Conservation (phyloP, 2,329 filamentous ascomycete genomes). For the Boeremia exigua region DNA sequence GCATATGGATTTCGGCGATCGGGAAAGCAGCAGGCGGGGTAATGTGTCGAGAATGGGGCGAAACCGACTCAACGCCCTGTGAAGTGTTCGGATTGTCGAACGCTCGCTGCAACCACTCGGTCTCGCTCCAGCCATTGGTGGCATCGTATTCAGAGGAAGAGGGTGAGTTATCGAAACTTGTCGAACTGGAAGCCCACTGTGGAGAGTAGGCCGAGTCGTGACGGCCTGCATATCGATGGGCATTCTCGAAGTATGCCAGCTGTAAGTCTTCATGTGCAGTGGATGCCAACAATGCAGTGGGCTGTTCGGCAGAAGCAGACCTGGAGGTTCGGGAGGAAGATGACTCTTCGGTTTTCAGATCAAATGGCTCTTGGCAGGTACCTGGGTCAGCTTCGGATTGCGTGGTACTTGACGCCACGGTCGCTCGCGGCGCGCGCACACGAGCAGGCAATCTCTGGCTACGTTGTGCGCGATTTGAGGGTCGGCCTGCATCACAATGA, state of each 20-base stretch:
- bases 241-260: not conserved
- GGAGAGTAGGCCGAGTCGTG: not conserved
- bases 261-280: not conserved
- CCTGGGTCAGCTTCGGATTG: not conserved
- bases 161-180: not conserved
- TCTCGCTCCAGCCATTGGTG: not conserved
- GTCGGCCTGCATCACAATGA: not conserved
- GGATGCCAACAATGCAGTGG: not conserved
- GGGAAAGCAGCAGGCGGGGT: not conserved
- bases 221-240: not conserved
- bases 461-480: conserved; percentile 3
- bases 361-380: not conserved
- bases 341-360: not conserved
- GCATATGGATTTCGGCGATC: not conserved
- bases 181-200: not conserved
- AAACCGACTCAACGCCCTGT: not conserved
- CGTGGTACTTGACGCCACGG: not conserved
- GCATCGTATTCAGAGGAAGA: not conserved
- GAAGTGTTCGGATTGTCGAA: not conserved
- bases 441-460: not conserved
- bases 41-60: not conserved
- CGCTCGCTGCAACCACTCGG: not conserved
- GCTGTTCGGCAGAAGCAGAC: not conserved
- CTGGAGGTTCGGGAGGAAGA: not conserved
- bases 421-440: not conserved